Evolutionary conservation across 306 rosid species (phyloP).

Genomic region (Quercus engelmannii): DNA sequence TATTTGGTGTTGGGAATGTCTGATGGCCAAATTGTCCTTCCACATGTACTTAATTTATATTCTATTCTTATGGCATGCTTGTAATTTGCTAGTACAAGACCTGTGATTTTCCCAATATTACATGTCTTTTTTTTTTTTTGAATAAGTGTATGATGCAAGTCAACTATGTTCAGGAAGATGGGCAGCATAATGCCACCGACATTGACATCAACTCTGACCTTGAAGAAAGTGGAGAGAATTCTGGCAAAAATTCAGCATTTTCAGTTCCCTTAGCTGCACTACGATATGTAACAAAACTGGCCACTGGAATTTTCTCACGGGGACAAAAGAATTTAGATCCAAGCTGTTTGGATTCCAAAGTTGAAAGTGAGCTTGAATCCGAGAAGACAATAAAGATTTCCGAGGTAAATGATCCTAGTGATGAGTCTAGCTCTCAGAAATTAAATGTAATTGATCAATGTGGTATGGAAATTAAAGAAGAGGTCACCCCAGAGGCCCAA

Average conservation of each 20-base stretch:
- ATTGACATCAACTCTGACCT: constrained; percentile 42
- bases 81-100: too few relatives aligned
- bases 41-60: too few relatives aligned
- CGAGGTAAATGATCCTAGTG: constrained; percentile 33
- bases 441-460: constrained; percentile 28
- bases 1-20: too few relatives aligned
- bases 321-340: constrained; percentile 60
- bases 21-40: too few relatives aligned
- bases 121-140: constrained; percentile 5
- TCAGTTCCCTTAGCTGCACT: constrained; percentile 90
- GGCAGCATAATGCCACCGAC: constrained; percentile 46
- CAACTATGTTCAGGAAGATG: constrained; percentile 54
- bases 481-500: constrained; percentile 31
- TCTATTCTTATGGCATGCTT: too few relatives aligned
- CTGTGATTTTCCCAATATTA: too few relatives aligned
- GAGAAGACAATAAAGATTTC: constrained; percentile 22
- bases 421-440: constrained; percentile 53
- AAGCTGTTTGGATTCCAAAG: constrained; percentile 36
- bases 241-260: constrained; percentile 66
- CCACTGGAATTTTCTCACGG: constrained; percentile 85
- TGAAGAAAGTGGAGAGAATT: constrained; percentile 63
- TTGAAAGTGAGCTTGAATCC: constrained; percentile 44
- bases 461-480: constrained; percentile 32
- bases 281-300: constrained; percentile 79
- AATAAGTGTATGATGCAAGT: constrained; percentile 11